Conservation (phyloP, 768 basidiomycete species). For the Panaeolus cyanescens region DNA sequence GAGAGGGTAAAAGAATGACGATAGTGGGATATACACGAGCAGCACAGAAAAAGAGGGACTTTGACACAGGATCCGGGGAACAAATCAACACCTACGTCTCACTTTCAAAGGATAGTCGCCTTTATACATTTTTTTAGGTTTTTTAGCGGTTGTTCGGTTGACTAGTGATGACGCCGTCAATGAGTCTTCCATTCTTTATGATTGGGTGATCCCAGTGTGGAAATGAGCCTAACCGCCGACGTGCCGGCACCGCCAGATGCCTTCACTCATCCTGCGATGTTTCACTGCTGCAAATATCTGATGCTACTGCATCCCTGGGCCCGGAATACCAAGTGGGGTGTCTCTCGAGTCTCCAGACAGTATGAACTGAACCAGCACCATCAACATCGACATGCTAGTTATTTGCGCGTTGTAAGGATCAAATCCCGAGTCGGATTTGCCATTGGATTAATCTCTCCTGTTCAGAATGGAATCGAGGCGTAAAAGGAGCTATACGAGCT, state of each 20-base stretch:
- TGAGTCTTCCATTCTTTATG: background rate
- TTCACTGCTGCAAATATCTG: no score
- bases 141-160: background rate
- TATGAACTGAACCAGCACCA: no score
- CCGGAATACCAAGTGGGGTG: no score
- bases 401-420: no score
- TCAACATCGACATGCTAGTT: no score
- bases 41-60: background rate
- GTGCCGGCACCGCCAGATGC: background rate
- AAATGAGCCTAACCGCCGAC: background rate
- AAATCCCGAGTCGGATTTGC: no score
- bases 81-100: background rate
- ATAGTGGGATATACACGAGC: background rate
- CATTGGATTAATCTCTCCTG: no score
- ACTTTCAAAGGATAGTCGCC: background rate
- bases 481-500: no score
- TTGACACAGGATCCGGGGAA: background rate
- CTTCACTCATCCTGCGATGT: background rate
- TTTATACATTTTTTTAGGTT: background rate
- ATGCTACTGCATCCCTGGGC: no score
- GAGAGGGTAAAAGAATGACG: background rate
- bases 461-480: no score
- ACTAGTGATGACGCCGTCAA: background rate
- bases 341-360: no score
- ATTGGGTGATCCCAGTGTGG: background rate